These are phyloP conservation scores for Brettanomyces nanus DNA, from an alignment of 805 yeast genomes.

Conservation along the genomic window DNA sequence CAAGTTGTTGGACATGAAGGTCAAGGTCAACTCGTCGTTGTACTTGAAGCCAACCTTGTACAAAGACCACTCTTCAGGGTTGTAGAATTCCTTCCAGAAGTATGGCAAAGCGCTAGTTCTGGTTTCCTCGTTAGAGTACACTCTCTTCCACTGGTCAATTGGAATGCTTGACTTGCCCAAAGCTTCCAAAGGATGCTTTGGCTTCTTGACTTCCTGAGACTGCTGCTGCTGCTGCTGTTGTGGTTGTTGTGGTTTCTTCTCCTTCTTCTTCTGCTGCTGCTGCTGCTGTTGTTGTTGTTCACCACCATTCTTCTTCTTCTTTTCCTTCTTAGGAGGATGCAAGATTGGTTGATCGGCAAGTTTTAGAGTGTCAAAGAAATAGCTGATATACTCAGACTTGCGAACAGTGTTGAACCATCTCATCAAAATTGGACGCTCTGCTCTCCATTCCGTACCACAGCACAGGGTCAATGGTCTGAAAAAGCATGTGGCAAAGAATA, in stretches of 20 bases:
- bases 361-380: constrained; percentile 42
- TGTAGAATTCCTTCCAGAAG: constrained; percentile 91
- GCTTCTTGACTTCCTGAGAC: constrained; percentile 58
- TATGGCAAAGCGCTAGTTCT: constrained; percentile 90
- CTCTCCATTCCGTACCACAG: constrained; percentile 45
- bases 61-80: constrained; percentile 88
- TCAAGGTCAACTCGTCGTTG: constrained; percentile 93
- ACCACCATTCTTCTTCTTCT: constrained; percentile 41
- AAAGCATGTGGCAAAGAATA: constrained; percentile 34
- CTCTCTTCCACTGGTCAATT: constrained; percentile 93
- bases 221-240: constrained; percentile 24
- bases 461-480: constrained; percentile 39
- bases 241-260: constrained; percentile 18
- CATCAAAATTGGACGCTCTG: constrained; percentile 37
- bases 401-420: constrained; percentile 45
- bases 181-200: constrained; percentile 85
- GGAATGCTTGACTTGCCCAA: constrained; percentile 64
- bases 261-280: constrained; percentile 32
- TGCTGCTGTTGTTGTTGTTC: constrained; percentile 28
- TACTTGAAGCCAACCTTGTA: constrained; percentile 96
- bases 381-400: constrained; percentile 39
- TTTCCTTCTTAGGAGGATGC: constrained; percentile 69
- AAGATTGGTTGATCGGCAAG: constrained; percentile 61
- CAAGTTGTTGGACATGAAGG: constrained; percentile 97
- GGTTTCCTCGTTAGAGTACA: constrained; percentile 95